phyloP scores from a whole-genome alignment of 2,329 filamentous ascomycete genomes.

The Trichoderma sp. region DNA sequence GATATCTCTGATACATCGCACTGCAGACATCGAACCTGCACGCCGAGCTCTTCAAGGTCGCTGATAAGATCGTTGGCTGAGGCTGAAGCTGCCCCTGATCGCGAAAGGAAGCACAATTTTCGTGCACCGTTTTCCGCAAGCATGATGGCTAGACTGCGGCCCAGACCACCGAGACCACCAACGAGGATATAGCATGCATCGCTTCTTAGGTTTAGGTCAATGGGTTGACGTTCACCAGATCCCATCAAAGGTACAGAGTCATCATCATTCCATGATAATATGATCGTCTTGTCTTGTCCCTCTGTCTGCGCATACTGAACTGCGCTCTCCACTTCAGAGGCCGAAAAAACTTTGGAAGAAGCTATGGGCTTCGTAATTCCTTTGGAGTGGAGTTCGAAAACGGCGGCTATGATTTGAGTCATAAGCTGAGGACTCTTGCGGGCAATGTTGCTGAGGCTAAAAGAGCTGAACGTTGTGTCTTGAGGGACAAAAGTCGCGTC shows the following conservation, averaged over 20 bases:
- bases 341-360: neutral
- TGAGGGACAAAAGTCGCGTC: neutral
- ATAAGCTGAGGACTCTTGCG: neutral
- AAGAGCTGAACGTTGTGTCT: neutral
- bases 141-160: neutral
- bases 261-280: neutral
- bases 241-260: neutral
- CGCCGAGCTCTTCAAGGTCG: neutral
- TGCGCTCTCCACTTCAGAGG: neutral
- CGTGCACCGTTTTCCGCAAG: neutral
- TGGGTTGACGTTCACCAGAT: neutral
- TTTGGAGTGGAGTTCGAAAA: neutral
- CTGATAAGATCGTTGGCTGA: neutral
- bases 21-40: neutral
- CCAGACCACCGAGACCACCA: neutral
- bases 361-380: neutral
- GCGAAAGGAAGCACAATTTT: neutral
- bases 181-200: neutral
- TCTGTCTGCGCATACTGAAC: neutral
- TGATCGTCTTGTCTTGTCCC: neutral
- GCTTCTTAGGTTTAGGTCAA: neutral
- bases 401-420: neutral
- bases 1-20: neutral
- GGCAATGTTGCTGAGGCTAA: neutral
- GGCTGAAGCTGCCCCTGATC: neutral